phyloP scores from a whole-genome alignment of 495 filamentous ascomycete genomes.

The Amphirosellinia nigrospora region DNA sequence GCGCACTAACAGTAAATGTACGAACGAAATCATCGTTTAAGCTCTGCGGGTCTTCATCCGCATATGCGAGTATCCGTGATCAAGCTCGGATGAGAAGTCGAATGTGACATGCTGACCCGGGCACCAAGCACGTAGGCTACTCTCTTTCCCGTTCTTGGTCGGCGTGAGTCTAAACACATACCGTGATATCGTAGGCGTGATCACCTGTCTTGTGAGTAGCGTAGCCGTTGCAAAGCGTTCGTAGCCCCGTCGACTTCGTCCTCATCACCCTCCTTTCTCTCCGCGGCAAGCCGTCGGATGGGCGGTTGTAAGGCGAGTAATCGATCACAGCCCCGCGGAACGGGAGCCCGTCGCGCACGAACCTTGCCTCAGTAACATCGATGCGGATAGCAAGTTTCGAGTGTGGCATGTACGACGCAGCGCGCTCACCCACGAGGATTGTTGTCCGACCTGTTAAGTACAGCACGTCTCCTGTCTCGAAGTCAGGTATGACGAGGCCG shows the following conservation, averaged over 20 bases:
- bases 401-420: slow-evolving; percentile 64
- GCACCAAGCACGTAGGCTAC: slow-evolving; percentile 50
- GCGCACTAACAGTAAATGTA: slow-evolving; percentile 75
- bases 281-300: slow-evolving; percentile 40
- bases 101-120: slow-evolving; percentile 79
- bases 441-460: slow-evolving; percentile 71
- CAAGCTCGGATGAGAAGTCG: slow-evolving; percentile 68
- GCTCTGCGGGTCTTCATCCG: slow-evolving; percentile 75
- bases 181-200: slow-evolving; percentile 69
- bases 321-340: slow-evolving; percentile 68
- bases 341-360: slow-evolving; percentile 66
- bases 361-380: slow-evolving; percentile 62
- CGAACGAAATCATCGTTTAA: slow-evolving; percentile 84
- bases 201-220: slow-evolving; percentile 56
- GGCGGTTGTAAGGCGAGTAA: slow-evolving; percentile 71
- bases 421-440: slow-evolving; percentile 66
- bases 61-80: slow-evolving; percentile 81
- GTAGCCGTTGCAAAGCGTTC: slow-evolving; percentile 48
- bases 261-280: slow-evolving; percentile 25
- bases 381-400: slow-evolving; percentile 75
- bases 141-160: not conserved
- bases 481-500: slow-evolving; percentile 73
- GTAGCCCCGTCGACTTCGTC: slow-evolving; percentile 15
- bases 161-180: slow-evolving; percentile 63
- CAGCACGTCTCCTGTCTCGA: slow-evolving; percentile 69